Conservation (phyloP, 371 early-diverging fungal genomes). For the Funneliformis caledonium region DNA sequence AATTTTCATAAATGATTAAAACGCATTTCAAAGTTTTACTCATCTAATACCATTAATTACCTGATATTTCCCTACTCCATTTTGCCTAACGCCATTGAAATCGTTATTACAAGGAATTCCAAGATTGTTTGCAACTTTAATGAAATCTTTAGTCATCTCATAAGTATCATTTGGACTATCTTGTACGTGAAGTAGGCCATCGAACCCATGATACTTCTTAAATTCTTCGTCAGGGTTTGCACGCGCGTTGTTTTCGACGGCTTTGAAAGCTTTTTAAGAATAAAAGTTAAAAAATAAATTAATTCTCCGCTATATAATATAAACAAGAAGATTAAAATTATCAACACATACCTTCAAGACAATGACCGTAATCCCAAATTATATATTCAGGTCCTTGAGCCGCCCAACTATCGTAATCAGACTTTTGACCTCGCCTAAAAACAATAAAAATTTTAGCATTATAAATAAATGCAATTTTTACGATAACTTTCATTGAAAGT, state of each 20-base stretch:
- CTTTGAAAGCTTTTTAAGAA: neutral
- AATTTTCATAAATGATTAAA: neutral
- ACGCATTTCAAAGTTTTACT: neutral
- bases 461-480: too few relatives aligned
- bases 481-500: too few relatives aligned
- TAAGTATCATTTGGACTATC: neutral
- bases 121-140: neutral
- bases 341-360: neutral
- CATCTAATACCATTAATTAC: neutral
- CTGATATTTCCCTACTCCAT: neutral
- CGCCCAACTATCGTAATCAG: slow-evolving; percentile 7
- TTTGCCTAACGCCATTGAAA: slow-evolving; percentile 1
- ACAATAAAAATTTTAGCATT: neutral
- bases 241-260: neutral
- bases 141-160: neutral
- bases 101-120: neutral
- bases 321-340: too few relatives aligned
- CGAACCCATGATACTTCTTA: neutral
- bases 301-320: too few relatives aligned
- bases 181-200: neutral
- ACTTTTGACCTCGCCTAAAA: slow-evolving; percentile 9
- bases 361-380: slow-evolving; percentile 5
- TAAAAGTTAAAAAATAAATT: too few relatives aligned
- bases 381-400: neutral
- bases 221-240: neutral